These are phyloP conservation scores for Talaromyces sp. DNA, from an alignment of 2,329 filamentous ascomycete species.

Conservation along the genomic window DNA sequence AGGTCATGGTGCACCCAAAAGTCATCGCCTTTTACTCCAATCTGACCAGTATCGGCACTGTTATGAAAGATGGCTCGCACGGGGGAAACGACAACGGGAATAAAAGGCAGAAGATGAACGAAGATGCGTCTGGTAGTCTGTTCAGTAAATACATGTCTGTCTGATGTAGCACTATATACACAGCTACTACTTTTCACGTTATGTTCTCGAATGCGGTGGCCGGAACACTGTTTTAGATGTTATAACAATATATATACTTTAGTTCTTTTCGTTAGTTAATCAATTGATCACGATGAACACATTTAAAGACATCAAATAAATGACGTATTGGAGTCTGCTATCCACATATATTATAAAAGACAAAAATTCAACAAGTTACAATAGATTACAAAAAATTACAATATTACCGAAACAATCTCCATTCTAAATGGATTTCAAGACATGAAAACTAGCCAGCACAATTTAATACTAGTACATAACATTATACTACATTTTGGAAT, in stretches of 20 bases:
- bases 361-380: background rate
- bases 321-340: background rate
- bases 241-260: background rate
- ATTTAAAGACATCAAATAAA: background rate
- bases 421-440: background rate
- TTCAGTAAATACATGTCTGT: constrained; percentile 16
- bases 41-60: constrained; percentile 66
- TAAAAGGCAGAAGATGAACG: constrained; percentile 19
- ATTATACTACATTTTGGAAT: background rate
- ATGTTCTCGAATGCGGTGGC: background rate
- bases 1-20: constrained; percentile 88
- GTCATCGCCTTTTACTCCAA: constrained; percentile 83
- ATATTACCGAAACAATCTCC: background rate
- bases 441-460: background rate
- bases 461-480: background rate
- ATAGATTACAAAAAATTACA: background rate
- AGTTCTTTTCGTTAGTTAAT: background rate
- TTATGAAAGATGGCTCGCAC: constrained; percentile 25
- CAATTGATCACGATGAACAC: background rate
- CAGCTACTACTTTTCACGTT: background rate
- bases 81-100: constrained; percentile 23
- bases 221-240: background rate
- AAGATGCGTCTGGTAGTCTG: constrained; percentile 45
- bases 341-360: background rate
- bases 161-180: constrained; percentile 2